A percentile compares a stretch with the other conserved stretches of the same genome.
phyloP scores from a whole-genome alignment of 2,329 filamentous ascomycete species.

The Neurospora sp. region DNA sequence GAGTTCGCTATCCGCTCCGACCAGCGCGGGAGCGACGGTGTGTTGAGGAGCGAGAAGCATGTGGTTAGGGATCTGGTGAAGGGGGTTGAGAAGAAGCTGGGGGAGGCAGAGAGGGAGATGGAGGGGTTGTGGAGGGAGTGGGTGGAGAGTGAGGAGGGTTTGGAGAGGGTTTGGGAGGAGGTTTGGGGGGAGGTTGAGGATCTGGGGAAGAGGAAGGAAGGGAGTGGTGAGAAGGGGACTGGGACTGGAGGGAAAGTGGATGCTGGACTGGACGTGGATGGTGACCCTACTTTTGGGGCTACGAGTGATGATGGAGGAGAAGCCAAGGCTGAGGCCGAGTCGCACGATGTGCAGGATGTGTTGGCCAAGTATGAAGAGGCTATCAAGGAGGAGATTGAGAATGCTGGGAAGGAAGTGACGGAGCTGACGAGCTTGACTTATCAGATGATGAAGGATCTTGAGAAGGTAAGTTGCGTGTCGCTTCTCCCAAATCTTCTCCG shows the following conservation, averaged over 20 bases:
- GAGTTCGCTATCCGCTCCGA: not conserved
- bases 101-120: not conserved
- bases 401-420: not conserved
- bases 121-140: not conserved
- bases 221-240: not conserved
- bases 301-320: no score
- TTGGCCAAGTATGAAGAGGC: not conserved
- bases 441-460: not conserved
- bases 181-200: not conserved
- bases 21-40: not conserved
- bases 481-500: not conserved
- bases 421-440: not conserved
- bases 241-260: not conserved
- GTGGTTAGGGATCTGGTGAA: not conserved
- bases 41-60: not conserved
- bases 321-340: no score
- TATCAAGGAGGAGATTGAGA: not conserved
- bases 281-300: no score
- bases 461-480: not conserved
- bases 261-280: no score
- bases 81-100: not conserved
- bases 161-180: not conserved
- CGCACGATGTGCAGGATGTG: not conserved
- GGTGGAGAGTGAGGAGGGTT: not conserved
- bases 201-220: not conserved